phyloP scores from a whole-genome alignment of 2,329 filamentous ascomycete species.

The Teratosphaeria gauchensis region DNA sequence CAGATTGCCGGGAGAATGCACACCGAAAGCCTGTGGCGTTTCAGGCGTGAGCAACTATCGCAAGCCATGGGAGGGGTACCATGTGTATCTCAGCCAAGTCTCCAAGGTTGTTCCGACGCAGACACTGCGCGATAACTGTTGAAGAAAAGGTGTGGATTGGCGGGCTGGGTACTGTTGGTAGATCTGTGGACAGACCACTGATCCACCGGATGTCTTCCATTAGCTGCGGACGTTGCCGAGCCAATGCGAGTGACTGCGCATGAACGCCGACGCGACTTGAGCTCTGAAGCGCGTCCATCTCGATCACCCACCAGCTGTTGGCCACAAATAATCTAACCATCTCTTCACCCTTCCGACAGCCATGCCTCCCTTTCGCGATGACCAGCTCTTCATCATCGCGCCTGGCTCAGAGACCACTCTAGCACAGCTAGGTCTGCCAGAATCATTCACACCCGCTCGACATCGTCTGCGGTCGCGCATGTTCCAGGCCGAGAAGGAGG shows the following conservation, averaged over 20 bases:
- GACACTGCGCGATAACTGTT: too few relatives aligned
- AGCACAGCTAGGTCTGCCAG: conserved; percentile 79
- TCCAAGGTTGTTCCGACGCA: background rate
- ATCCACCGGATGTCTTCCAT: background rate
- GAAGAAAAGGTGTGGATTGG: too few relatives aligned
- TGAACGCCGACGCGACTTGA: background rate
- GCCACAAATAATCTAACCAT: background rate
- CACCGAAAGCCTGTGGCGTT: too few relatives aligned
- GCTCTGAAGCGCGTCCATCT: background rate
- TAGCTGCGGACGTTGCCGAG: background rate
- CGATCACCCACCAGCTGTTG: background rate
- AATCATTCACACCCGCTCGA: conserved; percentile 83
- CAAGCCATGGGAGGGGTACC: too few relatives aligned
- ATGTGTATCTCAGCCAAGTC: background rate
- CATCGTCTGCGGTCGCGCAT: conserved; percentile 85
- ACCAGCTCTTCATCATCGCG: conserved; percentile 50
- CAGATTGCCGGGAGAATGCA: background rate
- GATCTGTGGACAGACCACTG: background rate
- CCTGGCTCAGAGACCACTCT: conserved; percentile 82
- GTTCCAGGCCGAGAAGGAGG: conserved; percentile 69
- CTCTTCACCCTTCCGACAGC: too few relatives aligned
- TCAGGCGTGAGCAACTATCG: too few relatives aligned
- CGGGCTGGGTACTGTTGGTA: background rate
- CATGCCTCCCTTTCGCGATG: conserved; percentile 27
- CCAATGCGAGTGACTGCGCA: background rate